These are phyloP conservation scores for Talaromyces funiculosus DNA, from an alignment of 2,329 filamentous ascomycete genomes.

Conservation along the genomic window DNA sequence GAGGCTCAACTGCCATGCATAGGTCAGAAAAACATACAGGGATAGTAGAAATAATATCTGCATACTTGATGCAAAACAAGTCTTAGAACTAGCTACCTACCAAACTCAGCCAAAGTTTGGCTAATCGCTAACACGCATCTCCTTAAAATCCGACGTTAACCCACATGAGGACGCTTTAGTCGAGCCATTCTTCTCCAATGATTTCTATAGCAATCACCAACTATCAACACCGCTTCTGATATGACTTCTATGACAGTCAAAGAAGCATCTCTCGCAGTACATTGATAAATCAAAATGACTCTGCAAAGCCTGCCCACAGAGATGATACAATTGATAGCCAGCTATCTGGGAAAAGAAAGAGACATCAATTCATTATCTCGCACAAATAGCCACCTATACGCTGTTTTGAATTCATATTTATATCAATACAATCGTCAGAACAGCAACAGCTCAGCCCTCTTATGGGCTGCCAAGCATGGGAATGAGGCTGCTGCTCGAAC, in stretches of 20 bases:
- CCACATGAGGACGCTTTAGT: too few relatives aligned
- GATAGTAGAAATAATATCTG: neutral
- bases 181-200: too few relatives aligned
- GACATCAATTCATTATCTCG: neutral
- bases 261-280: too few relatives aligned
- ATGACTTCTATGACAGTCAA: too few relatives aligned
- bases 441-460: neutral
- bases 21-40: neutral
- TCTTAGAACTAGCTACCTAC: too few relatives aligned
- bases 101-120: too few relatives aligned
- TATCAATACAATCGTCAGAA: neutral
- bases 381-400: neutral
- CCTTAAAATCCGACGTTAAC: too few relatives aligned
- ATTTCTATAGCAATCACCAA: too few relatives aligned
- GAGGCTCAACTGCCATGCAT: neutral
- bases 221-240: too few relatives aligned
- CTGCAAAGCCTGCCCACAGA: neutral
- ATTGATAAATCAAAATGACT: constrained; percentile 20
- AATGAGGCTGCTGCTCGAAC: neutral
- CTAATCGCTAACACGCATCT: too few relatives aligned
- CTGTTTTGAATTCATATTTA: neutral
- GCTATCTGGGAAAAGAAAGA: neutral
- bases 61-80: too few relatives aligned
- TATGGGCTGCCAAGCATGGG: neutral
- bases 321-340: neutral